phyloP scores from a whole-genome alignment of 2,329 filamentous ascomycete species.

The Trichoderma pleuroti region DNA sequence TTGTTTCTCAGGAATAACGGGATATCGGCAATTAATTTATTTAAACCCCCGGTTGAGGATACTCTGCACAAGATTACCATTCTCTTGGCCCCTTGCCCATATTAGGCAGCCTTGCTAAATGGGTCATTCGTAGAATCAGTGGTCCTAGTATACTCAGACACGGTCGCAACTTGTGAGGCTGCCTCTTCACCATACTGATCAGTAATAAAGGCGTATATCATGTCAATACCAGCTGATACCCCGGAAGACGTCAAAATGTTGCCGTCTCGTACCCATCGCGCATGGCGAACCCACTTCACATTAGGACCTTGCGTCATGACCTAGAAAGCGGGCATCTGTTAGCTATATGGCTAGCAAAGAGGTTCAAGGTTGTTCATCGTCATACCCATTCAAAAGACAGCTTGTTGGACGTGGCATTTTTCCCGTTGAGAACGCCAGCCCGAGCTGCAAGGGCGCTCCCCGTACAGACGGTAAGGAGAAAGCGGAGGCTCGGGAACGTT shows the following conservation, averaged over 20 bases:
- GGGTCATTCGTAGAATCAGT: constrained; percentile 49
- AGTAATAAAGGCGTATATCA: constrained; percentile 34
- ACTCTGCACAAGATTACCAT: no score
- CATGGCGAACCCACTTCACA: constrained; percentile 53
- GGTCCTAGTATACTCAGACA: constrained; percentile 57
- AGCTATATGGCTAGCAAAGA: background rate
- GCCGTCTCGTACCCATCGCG: constrained; percentile 58
- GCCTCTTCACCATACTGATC: constrained; percentile 47
- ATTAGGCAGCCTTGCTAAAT: constrained; percentile 34
- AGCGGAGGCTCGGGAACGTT: constrained; percentile 42
- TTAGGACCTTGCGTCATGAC: constrained; percentile 39
- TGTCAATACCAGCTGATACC: constrained; percentile 45
- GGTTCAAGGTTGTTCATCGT: background rate
- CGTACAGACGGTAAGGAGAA: constrained; percentile 61
- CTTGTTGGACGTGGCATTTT: constrained; percentile 61
- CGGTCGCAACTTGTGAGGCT: constrained; percentile 46
- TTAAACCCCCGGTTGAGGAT: background rate
- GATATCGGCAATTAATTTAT: background rate
- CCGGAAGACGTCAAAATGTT: constrained; percentile 62
- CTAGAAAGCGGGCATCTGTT: background rate
- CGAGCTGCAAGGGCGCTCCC: constrained; percentile 52
- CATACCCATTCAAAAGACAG: constrained; percentile 41
- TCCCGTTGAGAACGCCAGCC: constrained; percentile 54
- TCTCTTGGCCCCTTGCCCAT: background rate
- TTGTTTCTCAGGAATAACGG: background rate